These are phyloP conservation scores for Dothideomycetes sp. DNA, from an alignment of 2,329 filamentous ascomycete genomes.

Conservation along the genomic window DNA sequence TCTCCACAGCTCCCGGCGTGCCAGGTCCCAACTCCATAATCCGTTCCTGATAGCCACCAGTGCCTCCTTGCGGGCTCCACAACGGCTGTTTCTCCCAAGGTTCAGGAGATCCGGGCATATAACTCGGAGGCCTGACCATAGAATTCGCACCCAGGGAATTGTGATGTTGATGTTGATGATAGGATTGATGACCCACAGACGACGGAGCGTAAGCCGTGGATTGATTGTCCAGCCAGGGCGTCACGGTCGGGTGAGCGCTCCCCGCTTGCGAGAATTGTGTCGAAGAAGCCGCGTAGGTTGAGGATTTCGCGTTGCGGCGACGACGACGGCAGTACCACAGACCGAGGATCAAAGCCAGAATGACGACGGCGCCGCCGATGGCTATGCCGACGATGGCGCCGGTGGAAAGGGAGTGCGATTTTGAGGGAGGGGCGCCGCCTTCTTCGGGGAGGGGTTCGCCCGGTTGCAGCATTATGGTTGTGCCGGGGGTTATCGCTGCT, in stretches of 20 bases:
- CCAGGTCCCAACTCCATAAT: conserved; percentile 1
- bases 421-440: conserved; percentile 18
- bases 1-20: conserved; percentile 3
- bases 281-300: neutral
- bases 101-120: no score
- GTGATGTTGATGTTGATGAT: conserved; percentile 1
- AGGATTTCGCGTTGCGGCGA: conserved; percentile 13
- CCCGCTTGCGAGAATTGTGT: no score
- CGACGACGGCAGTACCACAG: conserved; percentile 57
- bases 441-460: conserved; percentile 33
- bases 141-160: neutral
- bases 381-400: conserved; percentile 46
- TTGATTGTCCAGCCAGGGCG: no score
- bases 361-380: conserved; percentile 51
- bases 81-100: neutral
- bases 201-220: neutral
- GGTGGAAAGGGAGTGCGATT: conserved; percentile 24
- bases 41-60: conserved; percentile 1
- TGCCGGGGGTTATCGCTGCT: conserved; percentile 14
- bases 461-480: conserved; percentile 27
- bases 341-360: conserved; percentile 52
- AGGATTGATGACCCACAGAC: conserved; percentile 4
- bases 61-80: neutral
- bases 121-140: neutral
- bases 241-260: no score